Conservation (phyloP, 2,329 filamentous ascomycete species). For the Trichoderma polysporum region DNA sequence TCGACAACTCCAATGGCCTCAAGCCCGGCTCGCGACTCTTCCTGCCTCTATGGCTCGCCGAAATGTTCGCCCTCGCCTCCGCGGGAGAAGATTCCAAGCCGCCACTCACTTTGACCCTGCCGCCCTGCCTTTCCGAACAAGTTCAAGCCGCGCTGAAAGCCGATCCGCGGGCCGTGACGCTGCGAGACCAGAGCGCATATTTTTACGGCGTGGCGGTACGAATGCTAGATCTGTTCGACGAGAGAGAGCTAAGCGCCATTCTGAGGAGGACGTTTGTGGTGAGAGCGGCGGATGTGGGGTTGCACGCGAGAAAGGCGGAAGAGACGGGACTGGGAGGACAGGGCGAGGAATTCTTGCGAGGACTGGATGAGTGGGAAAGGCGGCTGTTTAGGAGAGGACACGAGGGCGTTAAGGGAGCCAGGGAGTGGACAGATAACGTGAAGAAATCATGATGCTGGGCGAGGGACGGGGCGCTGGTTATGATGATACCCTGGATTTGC, state of each 20-base stretch:
- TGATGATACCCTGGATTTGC: slow-evolving; percentile 9
- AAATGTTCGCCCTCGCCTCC: slow-evolving; percentile 79
- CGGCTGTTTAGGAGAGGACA: slow-evolving; percentile 71
- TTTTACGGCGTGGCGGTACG: slow-evolving; percentile 85
- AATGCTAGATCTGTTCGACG: slow-evolving; percentile 88
- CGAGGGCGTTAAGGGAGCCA: slow-evolving; percentile 68
- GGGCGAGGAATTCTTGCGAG: slow-evolving; percentile 78
- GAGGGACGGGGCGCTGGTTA: neutral
- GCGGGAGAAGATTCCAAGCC: slow-evolving; percentile 49
- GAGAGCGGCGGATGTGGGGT: slow-evolving; percentile 76
- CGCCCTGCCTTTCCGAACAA: slow-evolving; percentile 70
- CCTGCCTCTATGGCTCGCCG: slow-evolving; percentile 89
- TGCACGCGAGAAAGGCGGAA: slow-evolving; percentile 84
- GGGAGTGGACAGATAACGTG: slow-evolving; percentile 67
- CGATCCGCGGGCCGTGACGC: slow-evolving; percentile 79
- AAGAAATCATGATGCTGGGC: slow-evolving; percentile 34
- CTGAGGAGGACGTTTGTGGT: slow-evolving; percentile 76
- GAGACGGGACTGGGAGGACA: slow-evolving; percentile 55
- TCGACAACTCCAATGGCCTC: slow-evolving; percentile 76
- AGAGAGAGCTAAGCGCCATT: slow-evolving; percentile 72
- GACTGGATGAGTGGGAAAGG: slow-evolving; percentile 87
- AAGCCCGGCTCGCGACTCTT: slow-evolving; percentile 77
- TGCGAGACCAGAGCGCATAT: slow-evolving; percentile 79
- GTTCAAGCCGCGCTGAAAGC: slow-evolving; percentile 90
- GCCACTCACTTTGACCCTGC: slow-evolving; percentile 78